These are phyloP conservation scores for Phytophthora kernoviae DNA, from an alignment of 352 stramenopile species.

Conservation along the genomic window DNA sequence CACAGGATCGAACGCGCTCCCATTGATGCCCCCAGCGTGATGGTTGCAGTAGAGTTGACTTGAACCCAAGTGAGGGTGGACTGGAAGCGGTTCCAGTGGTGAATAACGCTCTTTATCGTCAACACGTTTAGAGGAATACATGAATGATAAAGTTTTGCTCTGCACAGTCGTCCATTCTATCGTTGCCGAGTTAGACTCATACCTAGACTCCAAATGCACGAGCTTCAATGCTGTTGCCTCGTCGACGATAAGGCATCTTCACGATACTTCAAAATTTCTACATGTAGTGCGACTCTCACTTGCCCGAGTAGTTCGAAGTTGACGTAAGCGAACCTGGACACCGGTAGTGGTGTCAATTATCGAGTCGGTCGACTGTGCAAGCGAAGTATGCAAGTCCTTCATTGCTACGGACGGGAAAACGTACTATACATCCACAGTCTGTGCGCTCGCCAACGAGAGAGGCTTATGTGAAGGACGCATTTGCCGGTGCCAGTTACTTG, in stretches of 20 bases:
- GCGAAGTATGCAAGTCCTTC: conserved; percentile 14
- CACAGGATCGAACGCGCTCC: background rate
- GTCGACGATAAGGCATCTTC: too few relatives aligned
- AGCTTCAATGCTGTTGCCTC: too few relatives aligned
- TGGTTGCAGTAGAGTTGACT: background rate
- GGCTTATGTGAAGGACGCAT: conserved; percentile 12
- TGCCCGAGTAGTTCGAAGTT: too few relatives aligned
- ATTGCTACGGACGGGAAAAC: conserved; percentile 1
- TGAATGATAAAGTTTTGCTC: too few relatives aligned
- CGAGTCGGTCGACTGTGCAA: conserved; percentile 12
- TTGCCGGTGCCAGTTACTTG: conserved; percentile 16
- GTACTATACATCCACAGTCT: conserved; percentile 19
- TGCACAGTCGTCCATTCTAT: too few relatives aligned
- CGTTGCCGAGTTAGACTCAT: too few relatives aligned
- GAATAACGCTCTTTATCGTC: too few relatives aligned
- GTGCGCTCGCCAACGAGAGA: conserved; percentile 11
- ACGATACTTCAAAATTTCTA: too few relatives aligned
- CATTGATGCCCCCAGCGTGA: background rate
- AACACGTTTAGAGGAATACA: too few relatives aligned
- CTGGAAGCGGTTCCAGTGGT: background rate
- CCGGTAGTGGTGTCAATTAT: conserved; percentile 19
- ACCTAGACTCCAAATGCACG: too few relatives aligned
- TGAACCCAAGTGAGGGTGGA: background rate
- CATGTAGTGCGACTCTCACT: too few relatives aligned
- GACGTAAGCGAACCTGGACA: too few relatives aligned